Base-by-base conservation (phyloP, 345 rosid genomes). In the Euphorbia peplus region DNA sequence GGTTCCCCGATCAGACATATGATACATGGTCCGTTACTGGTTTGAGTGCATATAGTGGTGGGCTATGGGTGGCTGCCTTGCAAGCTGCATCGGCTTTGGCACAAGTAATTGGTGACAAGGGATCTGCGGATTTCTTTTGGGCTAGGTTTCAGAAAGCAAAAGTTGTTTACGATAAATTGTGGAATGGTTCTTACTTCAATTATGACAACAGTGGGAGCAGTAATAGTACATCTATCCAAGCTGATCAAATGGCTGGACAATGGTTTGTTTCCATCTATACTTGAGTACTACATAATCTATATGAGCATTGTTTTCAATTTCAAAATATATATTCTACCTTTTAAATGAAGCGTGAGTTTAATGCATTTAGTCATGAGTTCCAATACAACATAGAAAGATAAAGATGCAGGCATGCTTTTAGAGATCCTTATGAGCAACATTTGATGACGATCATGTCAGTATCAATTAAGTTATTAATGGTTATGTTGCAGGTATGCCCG, bases 81-180 rank as follows among this genome's bases (percentile, higher is more conserved):
- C 97, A 93, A 80, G 98, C 98, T 75, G 87, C 98, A 61, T 87
- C 98, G 4, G 95, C 97, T 48, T 54, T 93, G 85, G 98, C 97
- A 18, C 68, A 72, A 3, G 80, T 70, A 73, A 86, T 91, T 26
- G 98, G 96, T 46, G 98, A 93, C 77, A 84, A 87, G 72, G 87
- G 76, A 67, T 84, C 91, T 37, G 87, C 81, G 18, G 85, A 78
- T 65, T 88, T 86, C 52, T 93, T 91, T 71, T 88, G 90, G 96
- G 77, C 76, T 56, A 93, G 86, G 88, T 93, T 86, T 84, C 84
- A 77, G 82, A 87, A 84, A 79, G 98, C 93, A 11, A 93, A 88
- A 79, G 70, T 35, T 63, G 95, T 76, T 13, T 93, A 91, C 67
- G 85, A 83, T 58, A 88, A 80, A 78, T 64, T 93, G 42, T 93